Conservation (phyloP, 768 basidiomycete genomes). For the Serendipita indica region DNA sequence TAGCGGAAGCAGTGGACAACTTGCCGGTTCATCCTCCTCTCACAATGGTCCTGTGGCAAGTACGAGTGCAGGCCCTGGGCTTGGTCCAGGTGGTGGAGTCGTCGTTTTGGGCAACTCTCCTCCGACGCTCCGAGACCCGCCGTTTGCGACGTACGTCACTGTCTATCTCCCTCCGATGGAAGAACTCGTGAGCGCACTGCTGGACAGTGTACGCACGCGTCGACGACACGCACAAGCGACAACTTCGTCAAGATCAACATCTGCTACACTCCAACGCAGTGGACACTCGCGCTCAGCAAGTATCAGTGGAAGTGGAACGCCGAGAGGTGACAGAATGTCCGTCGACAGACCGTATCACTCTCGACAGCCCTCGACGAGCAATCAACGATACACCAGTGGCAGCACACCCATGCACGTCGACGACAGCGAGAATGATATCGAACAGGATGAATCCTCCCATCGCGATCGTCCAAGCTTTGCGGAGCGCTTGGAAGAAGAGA, state of each 20-base stretch:
- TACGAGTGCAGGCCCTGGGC: conserved; percentile 11
- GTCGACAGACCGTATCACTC: conserved; percentile 16
- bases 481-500: background rate
- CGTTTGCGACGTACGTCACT: conserved; percentile 44
- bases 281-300: conserved; percentile 18
- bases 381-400: conserved; percentile 13
- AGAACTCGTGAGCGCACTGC: conserved; percentile 64
- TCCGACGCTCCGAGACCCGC: conserved; percentile 9
- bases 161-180: conserved; percentile 69
- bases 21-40: conserved; percentile 6
- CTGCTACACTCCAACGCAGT: conserved; percentile 24
- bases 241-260: conserved; percentile 27
- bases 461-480: conserved; percentile 7
- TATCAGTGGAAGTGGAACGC: conserved; percentile 21
- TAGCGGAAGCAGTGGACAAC: conserved; percentile 11
- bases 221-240: conserved; percentile 20
- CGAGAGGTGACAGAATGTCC: conserved; percentile 18
- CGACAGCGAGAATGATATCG: background rate
- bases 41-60: background rate
- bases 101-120: conserved; percentile 10
- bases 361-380: background rate
- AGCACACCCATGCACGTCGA: conserved; percentile 37
- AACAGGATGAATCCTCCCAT: background rate
- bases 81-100: conserved; percentile 6
- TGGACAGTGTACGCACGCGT: conserved; percentile 46